Percentiles rank a stretch among this genome's conserved stretches.
Evolutionary conservation across 1,284 basidiomycete species (phyloP).

Genomic region (Pulveroboletus sp.): DNA sequence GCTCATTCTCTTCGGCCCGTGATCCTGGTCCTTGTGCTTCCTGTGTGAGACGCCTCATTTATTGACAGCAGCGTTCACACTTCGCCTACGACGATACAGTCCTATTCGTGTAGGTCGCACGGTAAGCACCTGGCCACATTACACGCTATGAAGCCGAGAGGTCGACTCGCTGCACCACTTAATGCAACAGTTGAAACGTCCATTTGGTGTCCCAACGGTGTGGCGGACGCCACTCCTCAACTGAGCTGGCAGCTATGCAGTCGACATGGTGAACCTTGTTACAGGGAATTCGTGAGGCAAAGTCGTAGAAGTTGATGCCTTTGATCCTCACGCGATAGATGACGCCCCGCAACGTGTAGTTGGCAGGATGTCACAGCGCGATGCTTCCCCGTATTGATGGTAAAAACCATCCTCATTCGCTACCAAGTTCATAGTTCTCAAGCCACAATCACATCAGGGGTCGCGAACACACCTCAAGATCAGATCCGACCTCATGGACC

Average conservation of each 20-base stretch:
- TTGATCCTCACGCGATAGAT: not conserved
- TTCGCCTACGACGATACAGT: not conserved
- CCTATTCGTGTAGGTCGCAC: not conserved
- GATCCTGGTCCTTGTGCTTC: constrained; percentile 7
- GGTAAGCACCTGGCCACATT: not conserved
- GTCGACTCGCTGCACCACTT: not conserved
- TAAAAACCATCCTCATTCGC: not conserved
- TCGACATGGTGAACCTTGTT: not conserved
- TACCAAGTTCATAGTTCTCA: too few relatives aligned
- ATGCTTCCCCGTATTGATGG: not conserved
- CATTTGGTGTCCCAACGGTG: not conserved
- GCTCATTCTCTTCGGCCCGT: not conserved
- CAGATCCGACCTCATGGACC: too few relatives aligned
- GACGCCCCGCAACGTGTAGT: too few relatives aligned
- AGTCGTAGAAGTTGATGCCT: not conserved
- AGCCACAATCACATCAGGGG: too few relatives aligned
- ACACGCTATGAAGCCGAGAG: not conserved
- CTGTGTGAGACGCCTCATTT: constrained; percentile 1
- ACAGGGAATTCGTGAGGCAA: not conserved
- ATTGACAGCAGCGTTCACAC: not conserved
- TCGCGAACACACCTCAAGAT: too few relatives aligned
- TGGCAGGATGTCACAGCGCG: too few relatives aligned
- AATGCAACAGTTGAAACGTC: not conserved
- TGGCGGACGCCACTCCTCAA: too few relatives aligned
- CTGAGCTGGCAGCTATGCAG: too few relatives aligned